A percentile compares a stretch with the other conserved stretches of the same genome.
Evolutionary conservation across 805 yeast genomes (phyloP).

Genomic region (Barnettozyma sucrosica): DNA sequence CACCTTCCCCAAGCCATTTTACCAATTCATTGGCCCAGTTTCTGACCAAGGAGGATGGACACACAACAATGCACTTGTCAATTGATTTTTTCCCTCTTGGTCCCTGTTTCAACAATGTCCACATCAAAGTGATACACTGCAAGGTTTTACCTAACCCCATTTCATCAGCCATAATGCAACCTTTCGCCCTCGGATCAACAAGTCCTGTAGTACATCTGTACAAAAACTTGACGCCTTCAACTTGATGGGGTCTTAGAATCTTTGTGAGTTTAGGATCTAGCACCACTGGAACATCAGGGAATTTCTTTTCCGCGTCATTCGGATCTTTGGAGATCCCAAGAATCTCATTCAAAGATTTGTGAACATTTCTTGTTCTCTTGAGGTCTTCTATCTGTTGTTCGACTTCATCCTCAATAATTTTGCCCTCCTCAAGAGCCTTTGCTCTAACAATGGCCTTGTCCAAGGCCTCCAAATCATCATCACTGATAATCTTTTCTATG

Average conservation of each 20-base stretch:
- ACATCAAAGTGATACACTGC: constrained; percentile 84
- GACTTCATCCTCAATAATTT: constrained; percentile 11
- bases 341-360: constrained; percentile 71
- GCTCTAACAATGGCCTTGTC: constrained; percentile 28
- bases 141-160: constrained; percentile 93
- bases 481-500: constrained; percentile 45
- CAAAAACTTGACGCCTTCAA: constrained; percentile 89
- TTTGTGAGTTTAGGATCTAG: constrained; percentile 85
- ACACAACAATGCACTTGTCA: constrained; percentile 84
- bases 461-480: constrained; percentile 25
- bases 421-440: constrained; percentile 26
- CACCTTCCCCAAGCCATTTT: constrained; percentile 95
- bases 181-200: constrained; percentile 76
- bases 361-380: constrained; percentile 39
- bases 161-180: constrained; percentile 98
- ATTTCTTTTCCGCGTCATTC: constrained; percentile 43
- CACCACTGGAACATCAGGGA: constrained; percentile 90
- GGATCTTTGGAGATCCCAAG: constrained; percentile 61
- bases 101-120: constrained; percentile 87
- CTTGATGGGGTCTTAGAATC: constrained; percentile 90
- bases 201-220: constrained; percentile 89
- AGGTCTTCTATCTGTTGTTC: constrained; percentile 19
- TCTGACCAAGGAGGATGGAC: constrained; percentile 89
- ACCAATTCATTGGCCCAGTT: constrained; percentile 97
- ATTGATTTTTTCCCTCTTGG: constrained; percentile 79